Evolutionary conservation across 2,329 filamentous ascomycete genomes (phyloP).

Genomic region (Xylariaceae sp.): DNA sequence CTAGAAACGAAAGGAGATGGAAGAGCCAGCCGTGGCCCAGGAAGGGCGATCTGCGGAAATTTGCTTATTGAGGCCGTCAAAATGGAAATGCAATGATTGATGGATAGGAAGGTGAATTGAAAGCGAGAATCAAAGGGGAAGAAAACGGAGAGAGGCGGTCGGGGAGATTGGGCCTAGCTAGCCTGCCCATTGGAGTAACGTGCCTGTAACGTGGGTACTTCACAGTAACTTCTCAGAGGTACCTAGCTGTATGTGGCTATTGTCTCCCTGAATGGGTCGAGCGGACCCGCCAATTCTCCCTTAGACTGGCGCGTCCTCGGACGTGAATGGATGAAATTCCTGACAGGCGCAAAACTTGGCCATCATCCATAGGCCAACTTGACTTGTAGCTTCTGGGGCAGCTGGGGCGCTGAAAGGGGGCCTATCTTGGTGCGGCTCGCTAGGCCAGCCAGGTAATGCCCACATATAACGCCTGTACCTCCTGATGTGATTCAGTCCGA

Average conservation of each 20-base stretch:
- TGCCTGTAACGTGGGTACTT: conserved; percentile 9
- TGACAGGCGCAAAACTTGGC: conserved; percentile 3
- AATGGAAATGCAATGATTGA: conserved; percentile 14
- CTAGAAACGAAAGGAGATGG: conserved; percentile 8
- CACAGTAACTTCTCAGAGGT: neutral
- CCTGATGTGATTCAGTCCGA: too few species aligned
- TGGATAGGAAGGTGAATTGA: conserved; percentile 21
- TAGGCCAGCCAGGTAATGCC: too few species aligned
- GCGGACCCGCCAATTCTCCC: conserved; percentile 3
- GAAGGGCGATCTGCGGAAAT: conserved; percentile 14
- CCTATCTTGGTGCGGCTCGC: conserved; percentile 3
- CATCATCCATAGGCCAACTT: conserved; percentile 12
- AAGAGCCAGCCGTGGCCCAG: conserved; percentile 26
- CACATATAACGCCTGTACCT: too few species aligned
- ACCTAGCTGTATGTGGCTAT: conserved; percentile 1
- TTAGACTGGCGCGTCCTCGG: neutral
- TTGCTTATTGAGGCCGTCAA: conserved; percentile 9
- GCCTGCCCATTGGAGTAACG: conserved; percentile 4
- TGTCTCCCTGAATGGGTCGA: neutral
- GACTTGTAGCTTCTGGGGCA: conserved; percentile 9
- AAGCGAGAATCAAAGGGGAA: conserved; percentile 29
- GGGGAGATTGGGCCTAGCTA: conserved; percentile 17
- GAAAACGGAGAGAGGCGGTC: conserved; percentile 29
- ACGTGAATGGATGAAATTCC: conserved; percentile 11
- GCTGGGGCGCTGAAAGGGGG: conserved; percentile 9